Base-by-base conservation (phyloP, 2,329 filamentous ascomycete species). In the Sporothrix schenckii region DNA sequence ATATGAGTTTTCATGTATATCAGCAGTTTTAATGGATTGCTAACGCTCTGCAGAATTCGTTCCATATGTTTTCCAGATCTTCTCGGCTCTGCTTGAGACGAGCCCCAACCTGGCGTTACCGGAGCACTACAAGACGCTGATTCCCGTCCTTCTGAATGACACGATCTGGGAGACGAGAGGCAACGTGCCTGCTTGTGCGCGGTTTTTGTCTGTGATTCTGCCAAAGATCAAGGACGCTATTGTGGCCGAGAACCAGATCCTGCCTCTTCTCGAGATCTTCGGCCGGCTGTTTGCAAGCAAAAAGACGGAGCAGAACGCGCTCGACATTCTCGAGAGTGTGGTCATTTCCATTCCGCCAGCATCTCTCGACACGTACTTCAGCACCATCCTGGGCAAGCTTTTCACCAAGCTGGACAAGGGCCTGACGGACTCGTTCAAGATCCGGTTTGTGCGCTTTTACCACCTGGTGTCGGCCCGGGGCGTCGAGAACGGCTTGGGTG, bases 51-150 rank as follows among this genome's bases (percentile, higher is more conserved):
- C 19, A 63, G 95, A 99, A 81, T 99, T 99, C 78, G 91, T 93
- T 77, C 95, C 94, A 5, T 99, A 98, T 76, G 89, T 98, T 69
- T 97, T 99, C 85, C 95, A 99, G 79, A 87, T 99, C 49, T 92
- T 98, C 73, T 92, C 94, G 2, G 92, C 94, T 68, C 87, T 99
- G 16, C 86, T 99, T 3, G 94, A 98, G 80, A 88, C 91, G 9
- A 94, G 95, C 76, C 91, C 92, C 0, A 86, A 90, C 0, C 90
- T 88, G n/a, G 86, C 90, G 10, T 84, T 98, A 41, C 92, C 93
- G 2, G 87, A 88, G 34, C 91, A 93, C 77, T 97, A 96, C 83
- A 90, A 92, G 79, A 86, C 87, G 7, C 83, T 99, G 60, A 87
- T 98, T 54, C 85, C 85, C 0, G 92, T 93, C 4, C 87, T 98